Evolutionary conservation across 352 stramenopile species (phyloP).

Genomic region (Phytophthora capsici): DNA sequence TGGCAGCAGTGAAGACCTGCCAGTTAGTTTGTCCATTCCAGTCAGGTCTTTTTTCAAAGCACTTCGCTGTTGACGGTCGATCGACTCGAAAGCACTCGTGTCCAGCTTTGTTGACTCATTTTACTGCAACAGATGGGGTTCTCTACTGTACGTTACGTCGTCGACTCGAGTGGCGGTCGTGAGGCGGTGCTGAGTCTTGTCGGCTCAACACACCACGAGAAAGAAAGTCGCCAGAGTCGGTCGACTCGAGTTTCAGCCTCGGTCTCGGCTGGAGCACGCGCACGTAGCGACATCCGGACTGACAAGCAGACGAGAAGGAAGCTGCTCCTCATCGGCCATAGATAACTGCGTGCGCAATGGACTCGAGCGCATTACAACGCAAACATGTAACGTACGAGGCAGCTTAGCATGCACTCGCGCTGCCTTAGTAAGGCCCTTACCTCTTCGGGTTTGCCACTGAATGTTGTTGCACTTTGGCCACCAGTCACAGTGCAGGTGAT

Average conservation of each 20-base stretch:
- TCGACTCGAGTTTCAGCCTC: neutral
- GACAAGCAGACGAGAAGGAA: constrained; percentile 18
- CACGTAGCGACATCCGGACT: constrained; percentile 25
- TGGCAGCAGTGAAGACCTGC: neutral
- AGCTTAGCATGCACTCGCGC: neutral
- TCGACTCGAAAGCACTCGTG: neutral
- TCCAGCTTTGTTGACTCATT: constrained; percentile 29
- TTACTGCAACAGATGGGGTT: constrained; percentile 9
- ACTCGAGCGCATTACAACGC: neutral
- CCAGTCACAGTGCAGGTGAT: constrained; percentile 14
- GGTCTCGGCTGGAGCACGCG: constrained; percentile 6
- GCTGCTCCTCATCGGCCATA: neutral
- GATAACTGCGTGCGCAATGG: neutral
- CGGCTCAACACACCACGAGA: constrained; percentile 16
- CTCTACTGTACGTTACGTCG: constrained; percentile 16
- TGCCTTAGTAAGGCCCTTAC: too few species aligned
- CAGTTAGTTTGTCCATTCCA: neutral
- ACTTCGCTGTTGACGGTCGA: neutral
- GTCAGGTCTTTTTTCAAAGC: neutral
- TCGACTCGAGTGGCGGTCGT: constrained; percentile 7
- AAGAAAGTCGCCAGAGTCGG: constrained; percentile 17
- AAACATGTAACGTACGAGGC: neutral
- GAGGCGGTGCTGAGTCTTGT: constrained; percentile 16
- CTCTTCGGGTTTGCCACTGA: neutral
- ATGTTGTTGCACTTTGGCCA: neutral